Evolutionary conservation across 371 early-diverging fungal genomes (phyloP).

Genomic region (Entomophthora muscae): DNA sequence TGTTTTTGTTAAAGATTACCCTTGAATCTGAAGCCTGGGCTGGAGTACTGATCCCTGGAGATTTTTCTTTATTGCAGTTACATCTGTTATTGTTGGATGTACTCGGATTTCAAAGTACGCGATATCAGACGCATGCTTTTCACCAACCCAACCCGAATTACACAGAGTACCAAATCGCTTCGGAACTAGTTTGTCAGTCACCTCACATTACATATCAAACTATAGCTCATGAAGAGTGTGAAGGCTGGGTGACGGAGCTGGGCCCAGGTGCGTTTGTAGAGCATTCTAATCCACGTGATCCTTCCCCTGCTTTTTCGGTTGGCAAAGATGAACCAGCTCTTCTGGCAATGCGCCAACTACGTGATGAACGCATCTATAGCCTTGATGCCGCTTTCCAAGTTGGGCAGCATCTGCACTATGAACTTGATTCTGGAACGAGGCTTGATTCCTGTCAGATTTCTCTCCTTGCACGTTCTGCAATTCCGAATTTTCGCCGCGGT

Average conservation of each 20-base stretch:
- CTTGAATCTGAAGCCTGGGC: neutral
- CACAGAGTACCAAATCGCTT: neutral
- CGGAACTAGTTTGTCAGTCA: neutral
- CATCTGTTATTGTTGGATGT: neutral
- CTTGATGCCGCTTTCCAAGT: neutral
- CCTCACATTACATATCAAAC: neutral
- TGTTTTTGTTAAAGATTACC: neutral
- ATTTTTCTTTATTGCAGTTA: conserved; percentile 3
- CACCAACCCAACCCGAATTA: neutral
- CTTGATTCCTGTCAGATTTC: neutral
- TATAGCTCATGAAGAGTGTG: conserved; percentile 1
- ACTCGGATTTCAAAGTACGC: neutral
- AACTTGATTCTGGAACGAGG: neutral
- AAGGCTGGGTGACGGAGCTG: conserved; percentile 3
- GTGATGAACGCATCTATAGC: conserved; percentile 1
- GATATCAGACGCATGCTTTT: neutral
- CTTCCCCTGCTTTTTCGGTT: neutral
- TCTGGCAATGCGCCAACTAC: neutral
- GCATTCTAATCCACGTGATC: neutral
- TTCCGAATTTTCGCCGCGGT: neutral
- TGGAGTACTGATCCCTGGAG: neutral
- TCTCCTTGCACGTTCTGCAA: neutral
- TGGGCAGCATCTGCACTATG: neutral
- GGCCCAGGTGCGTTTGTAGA: conserved; percentile 4
- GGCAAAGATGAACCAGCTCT: neutral